Evolutionary conservation across 2,329 filamentous ascomycete species (phyloP).

Genomic region (Aspergillus caelatus): DNA sequence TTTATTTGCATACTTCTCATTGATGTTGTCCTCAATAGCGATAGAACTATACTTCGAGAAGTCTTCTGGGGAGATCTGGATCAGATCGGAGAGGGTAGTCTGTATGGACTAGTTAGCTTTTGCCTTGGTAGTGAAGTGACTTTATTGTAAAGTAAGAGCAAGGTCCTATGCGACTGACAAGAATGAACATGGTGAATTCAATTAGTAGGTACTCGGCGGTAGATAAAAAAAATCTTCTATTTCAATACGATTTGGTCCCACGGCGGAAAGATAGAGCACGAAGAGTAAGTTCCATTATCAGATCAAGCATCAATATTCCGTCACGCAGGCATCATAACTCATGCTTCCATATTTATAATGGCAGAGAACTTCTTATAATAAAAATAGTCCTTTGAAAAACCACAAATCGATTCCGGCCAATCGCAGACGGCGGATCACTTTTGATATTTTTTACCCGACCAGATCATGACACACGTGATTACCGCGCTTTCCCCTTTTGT

Average conservation of each 20-base stretch:
- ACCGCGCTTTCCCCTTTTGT: constrained; percentile 4
- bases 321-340: constrained; percentile 2
- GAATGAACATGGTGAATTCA: constrained; percentile 50
- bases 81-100: constrained; percentile 93
- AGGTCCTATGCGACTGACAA: constrained; percentile 42
- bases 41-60: constrained; percentile 79
- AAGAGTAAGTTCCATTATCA: constrained; percentile 22
- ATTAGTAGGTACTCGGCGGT: constrained; percentile 1
- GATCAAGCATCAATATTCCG: constrained; percentile 1
- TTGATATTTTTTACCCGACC: constrained; percentile 19
- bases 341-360: constrained; percentile 5
- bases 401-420: constrained; percentile 19
- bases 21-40: constrained; percentile 95
- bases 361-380: constrained; percentile 7
- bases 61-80: constrained; percentile 87
- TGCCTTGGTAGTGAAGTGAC: not conserved
- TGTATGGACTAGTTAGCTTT: constrained; percentile 42
- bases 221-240: constrained; percentile 14
- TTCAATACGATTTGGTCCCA: constrained; percentile 11
- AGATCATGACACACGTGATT: constrained; percentile 17
- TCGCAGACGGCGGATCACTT: constrained; percentile 22
- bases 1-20: constrained; percentile 94
- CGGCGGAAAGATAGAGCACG: constrained; percentile 5
- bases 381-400: not conserved
- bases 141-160: constrained; percentile 15